Evolutionary conservation across 371 early-diverging fungal genomes (phyloP), one percentile per base, ranked within the genome.

Genomic region (Mortierella sp.): DNA sequence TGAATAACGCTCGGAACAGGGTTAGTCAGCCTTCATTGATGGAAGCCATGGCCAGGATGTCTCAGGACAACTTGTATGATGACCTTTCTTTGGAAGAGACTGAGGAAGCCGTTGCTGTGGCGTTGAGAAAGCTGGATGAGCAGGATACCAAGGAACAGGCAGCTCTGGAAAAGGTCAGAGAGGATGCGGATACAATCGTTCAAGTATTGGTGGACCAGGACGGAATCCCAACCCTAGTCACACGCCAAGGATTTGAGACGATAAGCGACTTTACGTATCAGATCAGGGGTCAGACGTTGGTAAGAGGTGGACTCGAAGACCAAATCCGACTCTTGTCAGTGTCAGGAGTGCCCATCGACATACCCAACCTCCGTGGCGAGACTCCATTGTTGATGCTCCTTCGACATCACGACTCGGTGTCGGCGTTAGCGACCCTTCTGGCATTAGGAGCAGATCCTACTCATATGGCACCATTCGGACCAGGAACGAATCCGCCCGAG

Each of bases 221-320:
- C 5, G 73, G 73, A 0, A 0, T 21, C 1, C 31, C 4, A 19
- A 57, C 39, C 17, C 21, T 62, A 4, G 27, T 53, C 0, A 21
- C 43, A 2, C 57, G 46, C 16, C 49, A 40, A 9, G 59, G 57
- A 19, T 29, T 28, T 16, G 13, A 4, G 13, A 9, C 44, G 3
- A 6, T 54, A 14, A 56, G 47, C 8, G 65, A 57, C 10, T 47
- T 61, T 1, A 61, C 57, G 24, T 74, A 67, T 43, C 54, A 50
- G 25, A 67, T 68, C 52, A 50, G 59, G 49, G 44, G 60, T 25
- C 59, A 64, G 5, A 50, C 62, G 3, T 48, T 76, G 66, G 41
- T 61, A 50, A 76, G 61, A 55, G 77, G 77, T n/a, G 69, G 77
- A 1, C 52, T 76, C 17, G 77, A 76, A 41, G 77, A 76, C 16